phyloP scores from a whole-genome alignment of 2,329 filamentous ascomycete genomes.

The Ceratocystis lukuohia region DNA sequence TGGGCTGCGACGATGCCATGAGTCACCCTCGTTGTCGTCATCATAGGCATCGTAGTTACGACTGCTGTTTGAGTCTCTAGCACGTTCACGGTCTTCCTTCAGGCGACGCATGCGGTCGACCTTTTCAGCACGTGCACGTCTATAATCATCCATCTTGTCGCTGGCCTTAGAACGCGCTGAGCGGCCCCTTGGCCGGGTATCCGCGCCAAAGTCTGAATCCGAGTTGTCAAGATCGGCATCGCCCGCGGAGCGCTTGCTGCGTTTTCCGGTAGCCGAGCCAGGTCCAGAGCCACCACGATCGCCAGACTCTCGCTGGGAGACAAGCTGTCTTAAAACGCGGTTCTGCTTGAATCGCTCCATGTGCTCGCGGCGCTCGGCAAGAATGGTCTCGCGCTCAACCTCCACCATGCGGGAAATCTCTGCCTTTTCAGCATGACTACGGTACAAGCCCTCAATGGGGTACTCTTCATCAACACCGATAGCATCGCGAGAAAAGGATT shows the following conservation, averaged over 20 bases:
- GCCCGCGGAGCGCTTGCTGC: conserved; percentile 65
- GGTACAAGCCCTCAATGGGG: conserved; percentile 78
- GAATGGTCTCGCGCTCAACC: conserved; percentile 77
- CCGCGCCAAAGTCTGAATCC: conserved; percentile 51
- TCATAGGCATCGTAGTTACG: conserved; percentile 43
- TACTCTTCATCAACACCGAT: conserved; percentile 47
- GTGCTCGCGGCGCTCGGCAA: conserved; percentile 75
- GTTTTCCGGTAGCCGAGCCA: conserved; percentile 36
- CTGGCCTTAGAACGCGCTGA: conserved; percentile 12
- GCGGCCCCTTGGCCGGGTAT: conserved; percentile 52
- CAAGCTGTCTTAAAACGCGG: conserved; percentile 62
- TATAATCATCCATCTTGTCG: conserved; percentile 41
- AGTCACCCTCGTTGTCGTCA: conserved; percentile 65
- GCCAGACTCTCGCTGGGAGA: conserved; percentile 52
- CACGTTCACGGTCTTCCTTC: conserved; percentile 41
- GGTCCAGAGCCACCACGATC: conserved; percentile 35
- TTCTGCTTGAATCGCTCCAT: conserved; percentile 74
- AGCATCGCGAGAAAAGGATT: conserved; percentile 35
- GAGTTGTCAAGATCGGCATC: conserved; percentile 66
- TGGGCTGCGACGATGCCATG: conserved; percentile 48
- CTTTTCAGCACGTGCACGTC: conserved; percentile 49
- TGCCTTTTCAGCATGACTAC: conserved; percentile 57
- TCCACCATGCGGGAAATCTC: conserved; percentile 78
- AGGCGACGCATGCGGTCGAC: conserved; percentile 50
- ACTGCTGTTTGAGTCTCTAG: conserved; percentile 32